phyloP scores from a whole-genome alignment of 768 basidiomycete genomes.

The Cubamyces lactineus region DNA sequence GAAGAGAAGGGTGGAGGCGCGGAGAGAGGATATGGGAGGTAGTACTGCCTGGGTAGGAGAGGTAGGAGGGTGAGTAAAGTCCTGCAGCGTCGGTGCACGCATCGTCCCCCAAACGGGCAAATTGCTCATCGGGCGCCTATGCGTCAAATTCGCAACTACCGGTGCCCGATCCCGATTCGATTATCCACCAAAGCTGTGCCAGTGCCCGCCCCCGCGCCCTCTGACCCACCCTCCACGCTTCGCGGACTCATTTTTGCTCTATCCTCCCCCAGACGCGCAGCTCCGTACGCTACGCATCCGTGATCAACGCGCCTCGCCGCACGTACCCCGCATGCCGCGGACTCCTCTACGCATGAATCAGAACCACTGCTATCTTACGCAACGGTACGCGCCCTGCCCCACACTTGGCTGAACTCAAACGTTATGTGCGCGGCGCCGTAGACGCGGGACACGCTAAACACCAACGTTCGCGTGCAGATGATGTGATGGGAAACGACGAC shows the following conservation, averaged over 20 bases:
- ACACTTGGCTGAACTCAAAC: too few relatives aligned
- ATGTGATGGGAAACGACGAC: background rate
- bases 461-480: background rate
- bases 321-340: background rate
- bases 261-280: background rate
- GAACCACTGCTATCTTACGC: background rate
- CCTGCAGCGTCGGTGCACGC: background rate
- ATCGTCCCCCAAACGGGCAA: background rate
- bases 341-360: background rate
- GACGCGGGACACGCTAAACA: background rate
- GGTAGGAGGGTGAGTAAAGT: too few relatives aligned
- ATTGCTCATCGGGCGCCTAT: slow-evolving; percentile 1
- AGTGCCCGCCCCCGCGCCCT: background rate
- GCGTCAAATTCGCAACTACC: slow-evolving; percentile 8
- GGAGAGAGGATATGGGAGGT: too few relatives aligned
- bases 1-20: background rate
- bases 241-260: slow-evolving; percentile 3
- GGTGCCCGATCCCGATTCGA: background rate
- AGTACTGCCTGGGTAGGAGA: too few relatives aligned
- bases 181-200: slow-evolving; percentile 6
- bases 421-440: background rate
- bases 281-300: background rate
- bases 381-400: too few relatives aligned
- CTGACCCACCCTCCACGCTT: slow-evolving; percentile 16
- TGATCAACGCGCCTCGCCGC: background rate